phyloP scores from a whole-genome alignment of 1,139 yeast genomes.

The Taphrina populina region DNA sequence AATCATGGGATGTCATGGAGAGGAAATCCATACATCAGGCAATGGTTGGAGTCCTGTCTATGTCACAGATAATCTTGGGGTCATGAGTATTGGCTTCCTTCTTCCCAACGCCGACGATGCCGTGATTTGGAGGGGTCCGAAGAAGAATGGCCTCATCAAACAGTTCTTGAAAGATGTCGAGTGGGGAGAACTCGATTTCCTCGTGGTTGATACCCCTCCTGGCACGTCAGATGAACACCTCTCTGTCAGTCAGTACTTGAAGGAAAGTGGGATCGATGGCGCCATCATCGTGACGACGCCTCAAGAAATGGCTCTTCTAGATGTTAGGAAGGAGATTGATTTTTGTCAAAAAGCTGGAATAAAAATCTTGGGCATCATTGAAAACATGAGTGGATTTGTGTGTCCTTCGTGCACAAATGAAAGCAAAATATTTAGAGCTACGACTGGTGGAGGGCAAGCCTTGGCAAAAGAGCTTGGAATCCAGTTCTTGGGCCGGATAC shows the following conservation, averaged over 20 bases:
- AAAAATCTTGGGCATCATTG: conserved; percentile 82
- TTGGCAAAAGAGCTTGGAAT: conserved; percentile 75
- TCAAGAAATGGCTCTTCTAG: conserved; percentile 92
- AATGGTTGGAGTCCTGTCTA: conserved; percentile 97
- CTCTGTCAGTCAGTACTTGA: conserved; percentile 80
- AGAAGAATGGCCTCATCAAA: conserved; percentile 88
- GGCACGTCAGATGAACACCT: conserved; percentile 98
- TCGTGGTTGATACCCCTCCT: conserved; percentile 95
- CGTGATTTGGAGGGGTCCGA: conserved; percentile 94
- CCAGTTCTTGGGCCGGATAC: conserved; percentile 85
- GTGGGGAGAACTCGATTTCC: conserved; percentile 91
- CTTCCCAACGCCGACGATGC: conserved; percentile 92
- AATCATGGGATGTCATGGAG: conserved; percentile 90
- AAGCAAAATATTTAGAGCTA: conserved; percentile 81
- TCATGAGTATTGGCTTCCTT: conserved; percentile 95
- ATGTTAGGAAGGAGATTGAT: conserved; percentile 93
- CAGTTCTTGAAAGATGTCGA: conserved; percentile 92
- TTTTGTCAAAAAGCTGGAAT: conserved; percentile 90
- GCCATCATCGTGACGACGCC: conserved; percentile 96
- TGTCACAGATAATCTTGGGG: conserved; percentile 88
- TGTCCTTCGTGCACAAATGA: conserved; percentile 93
- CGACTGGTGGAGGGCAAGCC: conserved; percentile 93
- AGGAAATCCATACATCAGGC: conserved; percentile 80
- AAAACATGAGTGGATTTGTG: conserved; percentile 97
- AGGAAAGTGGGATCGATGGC: conserved; percentile 91